These are phyloP conservation scores for Salvia sclarea DNA, from an alignment of 305 asterid species.

Conservation along the genomic window DNA sequence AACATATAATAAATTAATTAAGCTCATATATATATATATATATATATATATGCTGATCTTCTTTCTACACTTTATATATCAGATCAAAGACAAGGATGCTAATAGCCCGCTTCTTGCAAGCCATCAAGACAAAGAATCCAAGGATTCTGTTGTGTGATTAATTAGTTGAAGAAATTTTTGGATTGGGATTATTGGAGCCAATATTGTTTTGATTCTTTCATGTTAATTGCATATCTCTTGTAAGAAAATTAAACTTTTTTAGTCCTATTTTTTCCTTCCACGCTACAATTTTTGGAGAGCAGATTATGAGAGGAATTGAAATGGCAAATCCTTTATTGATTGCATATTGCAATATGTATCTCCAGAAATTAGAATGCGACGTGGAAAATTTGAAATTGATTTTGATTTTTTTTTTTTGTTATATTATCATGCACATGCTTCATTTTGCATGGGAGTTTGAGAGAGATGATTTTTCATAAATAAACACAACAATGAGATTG, in stretches of 20 bases:
- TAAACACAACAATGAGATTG: too few relatives aligned
- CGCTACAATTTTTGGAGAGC: background rate
- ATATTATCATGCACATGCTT: too few relatives aligned
- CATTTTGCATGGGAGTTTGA: too few relatives aligned
- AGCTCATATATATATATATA: background rate
- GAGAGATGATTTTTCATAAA: too few relatives aligned
- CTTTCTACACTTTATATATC: background rate
- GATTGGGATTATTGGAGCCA: slow-evolving; percentile 9
- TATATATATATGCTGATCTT: background rate
- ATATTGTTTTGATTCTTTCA: slow-evolving; percentile 20
- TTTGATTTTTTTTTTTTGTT: too few relatives aligned
- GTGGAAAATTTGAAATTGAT: background rate
- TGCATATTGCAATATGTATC: background rate
- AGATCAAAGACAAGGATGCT: slow-evolving; percentile 63
- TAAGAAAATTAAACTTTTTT: background rate
- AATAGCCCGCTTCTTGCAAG: slow-evolving; percentile 48
- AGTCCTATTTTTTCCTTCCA: background rate
- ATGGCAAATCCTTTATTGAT: background rate
- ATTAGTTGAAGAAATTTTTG: slow-evolving; percentile 23
- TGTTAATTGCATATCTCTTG: slow-evolving; percentile 21
- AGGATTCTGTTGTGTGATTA: slow-evolving; percentile 44
- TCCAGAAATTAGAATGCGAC: background rate
- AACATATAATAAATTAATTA: too few relatives aligned
- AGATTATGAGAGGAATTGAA: background rate
- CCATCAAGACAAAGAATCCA: slow-evolving; percentile 51